Evolutionary conservation across 1,284 basidiomycete genomes (phyloP).

Genomic region (Baeospora myosura): DNA sequence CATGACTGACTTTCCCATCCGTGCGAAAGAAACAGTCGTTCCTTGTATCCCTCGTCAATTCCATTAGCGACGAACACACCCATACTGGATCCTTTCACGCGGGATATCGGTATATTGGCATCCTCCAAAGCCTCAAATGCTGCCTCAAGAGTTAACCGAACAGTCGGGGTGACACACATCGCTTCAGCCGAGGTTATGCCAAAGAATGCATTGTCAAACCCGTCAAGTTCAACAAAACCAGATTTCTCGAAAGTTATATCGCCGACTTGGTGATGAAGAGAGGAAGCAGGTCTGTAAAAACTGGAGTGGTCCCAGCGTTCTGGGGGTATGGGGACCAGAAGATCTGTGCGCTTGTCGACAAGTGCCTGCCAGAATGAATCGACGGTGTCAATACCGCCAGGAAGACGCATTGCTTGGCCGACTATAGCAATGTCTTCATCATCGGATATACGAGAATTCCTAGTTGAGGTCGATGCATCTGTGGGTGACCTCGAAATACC

Average conservation of each 20-base stretch:
- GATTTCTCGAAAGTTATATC: constrained; percentile 26
- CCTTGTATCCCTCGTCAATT: constrained; percentile 24
- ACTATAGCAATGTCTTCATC: constrained; percentile 28
- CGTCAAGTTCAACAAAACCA: constrained; percentile 20
- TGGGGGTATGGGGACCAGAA: constrained; percentile 22
- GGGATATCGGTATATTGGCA: constrained; percentile 26
- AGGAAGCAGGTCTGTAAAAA: constrained; percentile 21
- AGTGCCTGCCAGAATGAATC: constrained; percentile 27
- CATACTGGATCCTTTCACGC: constrained; percentile 25
- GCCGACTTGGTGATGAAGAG: not conserved
- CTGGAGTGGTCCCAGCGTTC: constrained; percentile 30
- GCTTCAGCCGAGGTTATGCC: not conserved
- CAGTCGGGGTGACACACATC: not conserved
- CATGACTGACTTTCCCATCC: constrained; percentile 23
- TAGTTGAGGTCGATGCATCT: not conserved
- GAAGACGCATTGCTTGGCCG: constrained; percentile 28
- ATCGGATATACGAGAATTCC: not conserved
- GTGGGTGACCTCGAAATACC: not conserved
- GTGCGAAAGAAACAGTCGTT: constrained; percentile 23
- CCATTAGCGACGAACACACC: constrained; percentile 26
- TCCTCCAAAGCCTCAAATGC: constrained; percentile 31
- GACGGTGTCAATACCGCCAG: constrained; percentile 24
- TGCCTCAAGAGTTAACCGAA: constrained; percentile 21
- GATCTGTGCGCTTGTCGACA: constrained; percentile 22
- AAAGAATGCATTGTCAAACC: not conserved